Base-by-base conservation (phyloP, 1,139 yeast species). In the Yamadazyma membranifaciens region DNA sequence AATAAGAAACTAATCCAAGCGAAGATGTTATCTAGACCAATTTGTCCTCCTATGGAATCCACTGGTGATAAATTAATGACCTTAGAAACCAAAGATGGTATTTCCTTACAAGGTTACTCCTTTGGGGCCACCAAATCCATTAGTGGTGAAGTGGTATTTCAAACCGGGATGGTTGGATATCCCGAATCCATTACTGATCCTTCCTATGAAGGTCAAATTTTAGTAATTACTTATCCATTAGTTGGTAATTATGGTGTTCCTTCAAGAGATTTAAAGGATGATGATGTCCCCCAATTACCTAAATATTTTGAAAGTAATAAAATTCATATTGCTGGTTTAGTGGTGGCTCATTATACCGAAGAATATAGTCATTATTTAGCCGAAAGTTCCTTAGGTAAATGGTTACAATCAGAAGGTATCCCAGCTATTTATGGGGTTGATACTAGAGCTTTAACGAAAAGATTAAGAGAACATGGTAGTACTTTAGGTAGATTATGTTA, bases 201-300 rank as follows among this genome's bases (percentile, higher is more conserved):
- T 49, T 92, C 98, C 38, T 94, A 94, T 65, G 94, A 87, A 61
- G 98, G 98, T 50, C 99, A 94, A 71, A 91, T 94, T 58, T 79
- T 94, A 63, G 98, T 92, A 48, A 86, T 94, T 65, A 94, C 99
- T 44, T 91, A 82, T 65, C 98, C 99, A 22, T 75, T 94, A 57
- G 95, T 92, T 41, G 99, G 99, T 64, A 94, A 94, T 74, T 94
- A 94, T 65, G 99, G 99, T 80, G 98, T 92, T 42, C 98, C 98
- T 47, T 95, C 89, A 63, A 83, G 95, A 54, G 70, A 79, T 41
- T 71, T 80, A 56, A 70, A 69, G 66, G 97, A 91, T 59, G 73
- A 69, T 40, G 94, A 85, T 43, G 80, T 85, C 44, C 81, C 86
- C 37, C 76, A 79, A 41, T 67, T 94, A 50, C 98, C 98, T 59